Base-by-base conservation (phyloP, 2,329 filamentous ascomycete genomes). In the Verticillium isaacii region DNA sequence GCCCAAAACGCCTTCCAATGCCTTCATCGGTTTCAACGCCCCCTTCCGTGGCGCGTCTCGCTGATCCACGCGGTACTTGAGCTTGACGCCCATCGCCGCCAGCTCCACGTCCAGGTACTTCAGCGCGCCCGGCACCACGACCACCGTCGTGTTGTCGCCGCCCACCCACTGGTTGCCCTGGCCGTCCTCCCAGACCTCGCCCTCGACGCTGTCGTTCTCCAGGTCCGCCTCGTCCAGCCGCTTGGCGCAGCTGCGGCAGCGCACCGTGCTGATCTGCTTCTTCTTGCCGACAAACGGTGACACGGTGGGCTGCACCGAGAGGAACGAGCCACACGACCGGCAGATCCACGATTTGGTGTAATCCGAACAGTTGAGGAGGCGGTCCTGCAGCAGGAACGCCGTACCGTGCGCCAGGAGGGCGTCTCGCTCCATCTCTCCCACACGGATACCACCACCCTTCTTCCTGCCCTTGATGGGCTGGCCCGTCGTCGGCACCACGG, bases 381-480 rank as follows among this genome's bases (percentile, higher is more conserved):
- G 90, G 75, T 99, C 95, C 74, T 99, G 95, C 6, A 99, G 85
- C 63, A 99, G 78, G 80, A 96, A 98, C 3, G 94, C 93, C 2
- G 93, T 95, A 29, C 95, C 95, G 81, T 99, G 95, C 5, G 95
- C 95, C 62, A 99, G 85, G 25, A 99, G 82, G 3, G 94, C 92
- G 75, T 99, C 95, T 67, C 95, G 90, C 80, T 99, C 95, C 95
- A 99, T 99, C 78, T 99, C 95, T 77, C 95, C 95, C 34, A 99
- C 94, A 82, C 95, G 93, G 73, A 99, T 97, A 88, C 95, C 95
- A 79, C 95, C 95, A 72, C 94, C 95, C 77, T 94, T 92, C 74
- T 96, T 95, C 74, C 95, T 85, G 66, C 95, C 95, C 81, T 98
- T 97, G 82, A 99, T 95, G 50, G 95, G 95, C 74, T 99, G 95